Conservation (phyloP, 1,284 basidiomycete genomes). For the Baeospora myosura region DNA sequence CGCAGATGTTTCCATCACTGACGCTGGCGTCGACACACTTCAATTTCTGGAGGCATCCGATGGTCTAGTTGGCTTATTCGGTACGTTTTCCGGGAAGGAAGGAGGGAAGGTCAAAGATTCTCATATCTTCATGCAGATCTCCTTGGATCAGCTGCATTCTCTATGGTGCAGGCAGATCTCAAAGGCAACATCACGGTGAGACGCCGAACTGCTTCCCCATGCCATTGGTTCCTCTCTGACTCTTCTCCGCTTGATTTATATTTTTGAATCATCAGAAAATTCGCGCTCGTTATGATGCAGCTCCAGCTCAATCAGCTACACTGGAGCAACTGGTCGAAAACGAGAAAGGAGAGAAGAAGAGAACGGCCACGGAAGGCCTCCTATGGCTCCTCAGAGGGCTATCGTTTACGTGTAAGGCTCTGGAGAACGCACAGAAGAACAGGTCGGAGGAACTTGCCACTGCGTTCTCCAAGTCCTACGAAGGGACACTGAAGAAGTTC, state of each 20-base stretch:
- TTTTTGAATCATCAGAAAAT: conserved; percentile 65
- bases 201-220: neutral
- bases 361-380: conserved; percentile 83
- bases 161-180: conserved; percentile 81
- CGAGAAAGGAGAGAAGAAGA: conserved; percentile 85
- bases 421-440: conserved; percentile 70
- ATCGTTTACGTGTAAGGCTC: conserved; percentile 84
- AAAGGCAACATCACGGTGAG: conserved; percentile 88
- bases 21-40: conserved; percentile 82
- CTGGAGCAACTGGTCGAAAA: conserved; percentile 82
- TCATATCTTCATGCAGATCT: conserved; percentile 54
- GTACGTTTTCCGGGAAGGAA: conserved; percentile 39
- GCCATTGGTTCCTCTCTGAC: neutral
- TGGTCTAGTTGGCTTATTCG: conserved; percentile 87
- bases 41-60: conserved; percentile 87
- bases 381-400: conserved; percentile 90
- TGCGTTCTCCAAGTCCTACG: conserved; percentile 84
- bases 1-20: conserved; percentile 82
- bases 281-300: conserved; percentile 66
- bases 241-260: conserved; percentile 7
- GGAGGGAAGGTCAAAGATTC: neutral
- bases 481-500: conserved; percentile 73
- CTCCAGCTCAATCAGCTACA: conserved; percentile 62
- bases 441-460: conserved; percentile 61
- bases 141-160: conserved; percentile 83